Base-by-base conservation (phyloP, 345 rosid species). In the Turnera subulata region DNA sequence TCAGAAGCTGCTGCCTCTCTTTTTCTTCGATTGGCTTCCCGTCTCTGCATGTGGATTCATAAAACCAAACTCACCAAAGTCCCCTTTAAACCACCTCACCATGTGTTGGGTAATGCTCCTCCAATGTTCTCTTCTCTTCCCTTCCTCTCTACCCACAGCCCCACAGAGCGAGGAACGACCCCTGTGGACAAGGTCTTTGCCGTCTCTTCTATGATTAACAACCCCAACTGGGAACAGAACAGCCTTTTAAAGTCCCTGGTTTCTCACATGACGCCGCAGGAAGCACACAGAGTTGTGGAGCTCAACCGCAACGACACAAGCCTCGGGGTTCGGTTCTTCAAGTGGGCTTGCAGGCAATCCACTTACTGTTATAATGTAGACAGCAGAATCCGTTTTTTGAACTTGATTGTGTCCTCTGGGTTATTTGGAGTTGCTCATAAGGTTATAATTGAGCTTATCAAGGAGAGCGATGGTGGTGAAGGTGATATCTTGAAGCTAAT, bases 261-360 rank as follows among this genome's bases (percentile, higher is more conserved):
- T 54, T 77, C 80, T 50, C 73, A 74, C 56, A 80, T 80, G 74
- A 50, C 44, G 15, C 78, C 85, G 32, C 44, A 39, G 19, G 65
- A 55, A n/a, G 81, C 79, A 59, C 67, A 68, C 15, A 71, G 73
- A 16, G 74, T 75, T 8, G 70, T 78, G 54, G 47, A 64, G 46
- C 76, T 69, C 47, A 74, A 69, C 39, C 29, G 67, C 20, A 21
- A 48, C 58, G 42, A 70, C 32, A 17, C 37, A 10, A 24, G 46
- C 13, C 63, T 60, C 14, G 63, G 63, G 49, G 57, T 70, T 35
- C 75, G 71, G 3, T 75, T 81, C 38, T 78, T 75, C 65, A 52
- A 67, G 32, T 78, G 80, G 80, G 71, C 75, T 50, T 75, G 77
- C 38, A 73, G 50, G 55, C 75, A 77, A n/a, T 75, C 78, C 22